Conservation (phyloP, 2,329 filamentous ascomycete genomes). For the Helotiales sp. region DNA sequence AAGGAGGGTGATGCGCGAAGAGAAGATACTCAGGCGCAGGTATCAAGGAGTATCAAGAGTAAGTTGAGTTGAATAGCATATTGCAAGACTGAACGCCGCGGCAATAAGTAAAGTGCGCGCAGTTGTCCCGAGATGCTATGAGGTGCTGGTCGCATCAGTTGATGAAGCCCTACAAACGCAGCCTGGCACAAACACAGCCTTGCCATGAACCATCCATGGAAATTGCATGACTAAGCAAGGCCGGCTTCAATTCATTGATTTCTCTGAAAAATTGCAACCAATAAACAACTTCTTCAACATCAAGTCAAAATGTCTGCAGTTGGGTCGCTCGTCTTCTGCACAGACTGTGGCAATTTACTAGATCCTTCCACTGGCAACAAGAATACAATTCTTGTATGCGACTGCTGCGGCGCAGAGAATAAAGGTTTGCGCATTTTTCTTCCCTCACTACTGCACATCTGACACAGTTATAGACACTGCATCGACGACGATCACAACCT, state of each 20-base stretch:
- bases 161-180: conserved; percentile 12
- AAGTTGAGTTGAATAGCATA: not conserved
- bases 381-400: conserved; percentile 79
- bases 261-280: not conserved
- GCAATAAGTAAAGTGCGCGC: not conserved
- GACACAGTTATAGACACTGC: conserved; percentile 61
- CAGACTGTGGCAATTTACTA: conserved; percentile 87
- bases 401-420: conserved; percentile 84
- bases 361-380: conserved; percentile 78
- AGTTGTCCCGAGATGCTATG: conserved; percentile 9
- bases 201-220: conserved; percentile 7
- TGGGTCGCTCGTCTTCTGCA: conserved; percentile 91
- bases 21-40: not conserved
- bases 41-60: not conserved
- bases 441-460: not conserved
- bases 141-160: conserved; percentile 17
- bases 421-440: conserved; percentile 61
- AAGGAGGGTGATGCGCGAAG: conserved; percentile 1
- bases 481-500: conserved; percentile 76
- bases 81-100: conserved; percentile 6
- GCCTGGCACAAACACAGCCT: conserved; percentile 30
- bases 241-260: not conserved
- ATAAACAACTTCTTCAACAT: not conserved
- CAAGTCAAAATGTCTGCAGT: conserved; percentile 76
- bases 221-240: conserved; percentile 22